Evolutionary conservation across 129 eudicot species (phyloP), one percentile per base, ranked within the genome.

Genomic region (Rutidosis leptorrhynchoides): DNA sequence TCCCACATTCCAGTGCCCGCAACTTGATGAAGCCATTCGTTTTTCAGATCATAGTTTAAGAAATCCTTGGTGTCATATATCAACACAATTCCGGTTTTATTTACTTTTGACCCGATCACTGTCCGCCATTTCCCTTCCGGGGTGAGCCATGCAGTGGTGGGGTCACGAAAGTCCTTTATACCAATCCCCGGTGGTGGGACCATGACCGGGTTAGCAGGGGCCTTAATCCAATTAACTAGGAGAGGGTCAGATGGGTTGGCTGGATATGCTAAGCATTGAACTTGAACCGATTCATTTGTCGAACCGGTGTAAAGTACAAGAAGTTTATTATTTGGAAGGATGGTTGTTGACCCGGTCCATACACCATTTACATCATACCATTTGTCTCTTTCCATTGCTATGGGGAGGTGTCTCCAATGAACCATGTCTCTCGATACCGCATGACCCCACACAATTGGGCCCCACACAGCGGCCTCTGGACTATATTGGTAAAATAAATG

Each of bases 281-380:
- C 95, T 26, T 90, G 96, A 42, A 79, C 86, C 0, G 89, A 78
- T 19, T 82, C 84, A 32, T 87, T 84, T 28, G 95, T 83, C 35
- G 86, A 81, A 10, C 97, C 96, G 22, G 97, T 90, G 80, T 87
- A 90, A 33, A 90, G 78, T 78, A 90, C 82, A 30, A 87, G 70
- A 3, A 90, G 70, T 43, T 81, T 64, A 23, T 84, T 88, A 65
- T 90, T 81, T 0, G 92, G 85, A 45, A 84, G 84, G 67, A 87
- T 80, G 54, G 97, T 87, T 57, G 97, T 90, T 14, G 97, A 90
- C 7, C 97, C 97, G 1, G 97, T 90, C 95, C 95, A 90, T 1
- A 90, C 97, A 6, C 97, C 96, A 8, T 87, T 87, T 9, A 64
- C 65, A 33, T 90, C 97, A 57, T 90, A 90, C 97, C 97, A 90